Evolutionary conservation across 768 basidiomycete genomes (phyloP), one percentile per base, ranked within the genome.

Genomic region (Naematelia encephala): DNA sequence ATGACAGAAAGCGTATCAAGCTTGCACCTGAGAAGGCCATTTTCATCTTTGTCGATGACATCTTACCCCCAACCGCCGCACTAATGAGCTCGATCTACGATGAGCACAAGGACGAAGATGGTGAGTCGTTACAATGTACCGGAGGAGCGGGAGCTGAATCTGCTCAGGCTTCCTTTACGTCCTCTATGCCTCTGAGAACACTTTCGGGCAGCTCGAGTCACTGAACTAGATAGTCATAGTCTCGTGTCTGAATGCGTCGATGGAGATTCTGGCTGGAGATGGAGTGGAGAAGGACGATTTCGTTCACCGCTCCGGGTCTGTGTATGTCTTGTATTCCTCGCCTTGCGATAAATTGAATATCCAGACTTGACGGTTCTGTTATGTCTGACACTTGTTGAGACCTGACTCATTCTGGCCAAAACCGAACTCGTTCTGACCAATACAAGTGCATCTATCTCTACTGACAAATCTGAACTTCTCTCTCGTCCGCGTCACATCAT

Each of bases 101-200:
- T 80, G 96, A 99, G 79, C 94, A 99, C 84, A 98, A 98, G 84
- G 96, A 99, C 69, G 96, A 99, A 77, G 96, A 99, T 77, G 91
- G 66, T 67, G 0, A 43, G 63, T 29, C 19, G 27, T 21, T 22
- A 21, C 51, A 4, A 23, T 51, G 29, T 2, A 5, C 2, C n/a
- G 23, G 22, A 13, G 39, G 60, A 51, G 16, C 54, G 43, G 26
- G 1, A n/a, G 53, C 51, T 48, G 45, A 55, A 3, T 34, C 42
- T 23, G 22, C 22, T 16, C 58, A 68, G 68, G 92, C 63, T 99
- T 99, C 84, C 83, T 99, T 43, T 99, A 97, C 75, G 92, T 99
- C 61, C 90, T 90, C 75, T 98, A 97, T 82, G 96, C 92, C 39
- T 93, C 93, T 60, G 93, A 96, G 88, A 96, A 96, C 80, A 92